A percentile compares a stretch with the other conserved stretches of the same genome.
Conservation (phyloP, 441 rosid species). For the Arabidopsis lyrata region DNA sequence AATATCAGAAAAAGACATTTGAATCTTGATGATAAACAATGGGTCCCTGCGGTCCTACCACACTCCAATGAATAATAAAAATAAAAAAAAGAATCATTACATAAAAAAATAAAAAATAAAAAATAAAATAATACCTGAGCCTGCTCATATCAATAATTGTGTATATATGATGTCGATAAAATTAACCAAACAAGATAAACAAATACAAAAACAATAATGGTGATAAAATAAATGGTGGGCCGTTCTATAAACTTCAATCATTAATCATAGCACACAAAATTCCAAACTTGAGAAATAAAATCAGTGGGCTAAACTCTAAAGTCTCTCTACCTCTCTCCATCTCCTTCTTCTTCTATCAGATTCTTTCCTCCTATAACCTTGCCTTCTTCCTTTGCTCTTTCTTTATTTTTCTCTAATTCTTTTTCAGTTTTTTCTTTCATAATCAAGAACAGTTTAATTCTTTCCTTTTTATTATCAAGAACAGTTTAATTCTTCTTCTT, state of each 20-base stretch:
- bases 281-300: constrained; percentile 41
- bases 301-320: constrained; percentile 36
- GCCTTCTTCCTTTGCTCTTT: not conserved
- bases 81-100: constrained; percentile 1
- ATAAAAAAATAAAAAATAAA: not conserved
- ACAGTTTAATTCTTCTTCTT: not conserved
- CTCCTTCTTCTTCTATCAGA: constrained; percentile 30
- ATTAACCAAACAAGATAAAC: constrained; percentile 34
- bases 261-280: constrained; percentile 44
- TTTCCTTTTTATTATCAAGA: no score
- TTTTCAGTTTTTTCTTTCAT: no score
- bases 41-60: constrained; percentile 35
- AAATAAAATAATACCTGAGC: constrained; percentile 33
- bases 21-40: constrained; percentile 36
- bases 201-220: constrained; percentile 13
- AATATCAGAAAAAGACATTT: constrained; percentile 39
- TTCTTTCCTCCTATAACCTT: constrained; percentile 39
- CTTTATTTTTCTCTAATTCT: not conserved
- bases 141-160: constrained; percentile 46
- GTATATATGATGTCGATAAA: constrained; percentile 28
- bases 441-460: no score
- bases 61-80: constrained; percentile 15
- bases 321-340: constrained; percentile 36
- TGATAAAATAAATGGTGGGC: constrained; percentile 32
- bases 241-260: constrained; percentile 42